phyloP scores from a whole-genome alignment of 306 rosid species.

The Senna tora region DNA sequence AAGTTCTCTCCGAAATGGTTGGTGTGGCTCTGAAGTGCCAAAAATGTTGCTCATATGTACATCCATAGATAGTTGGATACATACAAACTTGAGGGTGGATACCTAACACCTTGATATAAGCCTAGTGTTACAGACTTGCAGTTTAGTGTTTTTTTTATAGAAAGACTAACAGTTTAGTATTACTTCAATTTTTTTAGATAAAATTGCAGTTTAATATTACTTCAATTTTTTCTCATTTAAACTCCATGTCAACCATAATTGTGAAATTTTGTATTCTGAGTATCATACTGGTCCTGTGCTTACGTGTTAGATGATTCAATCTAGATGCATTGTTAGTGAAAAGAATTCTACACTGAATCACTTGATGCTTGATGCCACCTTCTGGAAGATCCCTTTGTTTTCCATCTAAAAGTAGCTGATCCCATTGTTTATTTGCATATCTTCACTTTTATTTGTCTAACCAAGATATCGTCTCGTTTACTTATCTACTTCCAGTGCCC shows the following conservation, averaged over 20 bases:
- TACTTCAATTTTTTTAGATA: neutral
- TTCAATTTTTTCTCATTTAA: neutral
- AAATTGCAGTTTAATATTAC: neutral
- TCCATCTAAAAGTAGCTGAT: neutral
- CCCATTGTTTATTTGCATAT: conserved; percentile 3
- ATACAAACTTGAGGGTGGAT: neutral
- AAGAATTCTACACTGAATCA: neutral
- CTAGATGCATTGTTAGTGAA: neutral
- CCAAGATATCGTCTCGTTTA: too few relatives aligned
- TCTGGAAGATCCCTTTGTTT: conserved; percentile 3
- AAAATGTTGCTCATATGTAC: neutral
- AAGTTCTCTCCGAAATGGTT: neutral
- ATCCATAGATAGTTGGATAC: neutral
- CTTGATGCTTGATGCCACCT: neutral
- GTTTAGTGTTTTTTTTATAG: too few relatives aligned
- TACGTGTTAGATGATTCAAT: neutral
- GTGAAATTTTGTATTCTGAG: neutral
- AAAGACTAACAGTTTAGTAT: neutral
- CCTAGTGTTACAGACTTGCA: neutral
- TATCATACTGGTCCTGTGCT: neutral
- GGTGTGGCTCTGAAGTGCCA: neutral
- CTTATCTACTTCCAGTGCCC: neutral
- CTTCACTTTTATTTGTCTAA: neutral
- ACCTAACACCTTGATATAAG: neutral
- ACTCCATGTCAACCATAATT: neutral